A percentile compares a stretch with the other conserved stretches of the same genome.
These are phyloP conservation scores for Mycosphaerella sp. DNA, from an alignment of 2,329 filamentous ascomycete genomes.

Conservation along the genomic window DNA sequence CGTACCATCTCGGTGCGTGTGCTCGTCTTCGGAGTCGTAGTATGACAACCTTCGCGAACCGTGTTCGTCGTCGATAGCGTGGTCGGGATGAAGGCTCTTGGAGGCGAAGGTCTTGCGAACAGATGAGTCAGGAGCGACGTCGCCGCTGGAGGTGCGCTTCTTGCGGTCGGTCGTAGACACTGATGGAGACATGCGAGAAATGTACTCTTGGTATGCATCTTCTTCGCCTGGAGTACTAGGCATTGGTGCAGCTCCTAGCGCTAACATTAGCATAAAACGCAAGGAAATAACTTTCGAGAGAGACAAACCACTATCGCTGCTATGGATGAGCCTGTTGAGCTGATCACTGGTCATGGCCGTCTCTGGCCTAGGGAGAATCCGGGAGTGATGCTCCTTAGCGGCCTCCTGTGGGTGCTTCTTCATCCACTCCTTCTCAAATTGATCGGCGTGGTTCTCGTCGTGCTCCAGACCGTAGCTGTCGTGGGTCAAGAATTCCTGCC, in stretches of 20 bases:
- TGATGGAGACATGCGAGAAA: constrained; percentile 68
- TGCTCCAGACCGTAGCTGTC: constrained; percentile 93
- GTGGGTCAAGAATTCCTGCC: constrained; percentile 66
- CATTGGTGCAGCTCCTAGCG: constrained; percentile 32
- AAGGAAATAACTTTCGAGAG: too few relatives aligned
- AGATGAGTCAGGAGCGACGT: constrained; percentile 39
- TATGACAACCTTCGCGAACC: constrained; percentile 36
- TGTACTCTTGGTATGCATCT: constrained; percentile 78
- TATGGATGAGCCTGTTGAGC: constrained; percentile 79
- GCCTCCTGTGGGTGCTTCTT: constrained; percentile 81
- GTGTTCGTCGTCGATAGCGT: constrained; percentile 41
- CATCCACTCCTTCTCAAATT: constrained; percentile 87
- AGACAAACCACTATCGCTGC: constrained; percentile 54
- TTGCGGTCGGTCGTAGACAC: constrained; percentile 38
- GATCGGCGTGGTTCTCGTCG: constrained; percentile 66
- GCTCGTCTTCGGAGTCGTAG: constrained; percentile 33
- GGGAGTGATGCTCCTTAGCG: constrained; percentile 68
- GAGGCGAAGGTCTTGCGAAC: constrained; percentile 44
- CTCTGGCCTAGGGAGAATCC: constrained; percentile 60
- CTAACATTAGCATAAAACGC: constrained; percentile 16
- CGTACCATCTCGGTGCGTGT: constrained; percentile 58
- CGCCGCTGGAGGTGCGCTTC: constrained; percentile 32
- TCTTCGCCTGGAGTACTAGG: constrained; percentile 81
- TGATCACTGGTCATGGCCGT: constrained; percentile 86
- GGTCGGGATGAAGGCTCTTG: constrained; percentile 30